Evolutionary conservation across 345 rosid genomes (phyloP).

Genomic region (Corymbia maculata): DNA sequence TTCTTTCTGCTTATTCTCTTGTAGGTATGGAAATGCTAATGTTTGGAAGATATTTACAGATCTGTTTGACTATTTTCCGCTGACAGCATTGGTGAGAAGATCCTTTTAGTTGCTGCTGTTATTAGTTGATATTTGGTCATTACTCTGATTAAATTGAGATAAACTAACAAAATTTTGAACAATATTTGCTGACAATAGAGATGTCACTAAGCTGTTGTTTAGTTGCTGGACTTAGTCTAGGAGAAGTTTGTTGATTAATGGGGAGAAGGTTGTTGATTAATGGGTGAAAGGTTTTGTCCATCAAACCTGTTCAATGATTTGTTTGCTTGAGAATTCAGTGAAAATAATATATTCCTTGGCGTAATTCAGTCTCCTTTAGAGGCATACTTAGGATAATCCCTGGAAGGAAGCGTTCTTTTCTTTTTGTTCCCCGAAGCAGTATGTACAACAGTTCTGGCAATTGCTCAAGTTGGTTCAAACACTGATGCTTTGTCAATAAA

Average conservation of each 20-base stretch:
- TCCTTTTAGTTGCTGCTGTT: neutral
- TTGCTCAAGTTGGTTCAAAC: neutral
- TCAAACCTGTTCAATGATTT: neutral
- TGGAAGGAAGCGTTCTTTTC: neutral
- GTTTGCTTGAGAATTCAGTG: neutral
- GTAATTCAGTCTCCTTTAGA: neutral
- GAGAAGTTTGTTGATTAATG: neutral
- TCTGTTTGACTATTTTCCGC: constrained; percentile 94
- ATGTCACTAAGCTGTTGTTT: neutral
- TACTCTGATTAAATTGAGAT: neutral
- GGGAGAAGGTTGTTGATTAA: neutral
- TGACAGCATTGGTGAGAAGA: constrained; percentile 89
- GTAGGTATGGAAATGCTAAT: constrained; percentile 97
- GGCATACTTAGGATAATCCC: neutral
- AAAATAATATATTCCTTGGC: neutral
- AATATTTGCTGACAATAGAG: neutral
- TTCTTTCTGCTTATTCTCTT: constrained; percentile 4
- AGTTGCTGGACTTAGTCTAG: neutral
- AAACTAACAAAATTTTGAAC: neutral
- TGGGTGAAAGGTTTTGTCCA: neutral
- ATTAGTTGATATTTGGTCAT: neutral
- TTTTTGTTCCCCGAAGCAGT: neutral
- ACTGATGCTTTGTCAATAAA: neutral
- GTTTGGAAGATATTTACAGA: constrained; percentile 98
- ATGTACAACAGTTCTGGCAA: neutral